Evolutionary conservation across 2,329 filamentous ascomycete species (phyloP), one percentile per base, ranked within the genome.

Genomic region (Ophiostoma tasmaniense): DNA sequence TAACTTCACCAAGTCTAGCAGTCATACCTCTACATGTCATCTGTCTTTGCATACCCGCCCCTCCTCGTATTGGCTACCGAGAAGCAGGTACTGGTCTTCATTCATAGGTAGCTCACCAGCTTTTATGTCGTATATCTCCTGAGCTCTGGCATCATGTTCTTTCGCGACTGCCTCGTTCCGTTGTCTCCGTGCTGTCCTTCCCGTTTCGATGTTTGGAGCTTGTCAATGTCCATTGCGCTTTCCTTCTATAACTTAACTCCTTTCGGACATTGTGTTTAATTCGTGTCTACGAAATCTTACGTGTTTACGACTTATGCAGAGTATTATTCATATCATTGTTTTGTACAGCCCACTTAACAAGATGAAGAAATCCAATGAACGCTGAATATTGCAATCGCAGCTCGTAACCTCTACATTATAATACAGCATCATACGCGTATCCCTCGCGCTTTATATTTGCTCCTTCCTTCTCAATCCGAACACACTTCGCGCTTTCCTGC

Each of bases 101-200:
- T 28, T 14, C 20, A 35, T 13, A 30, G 14, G 59, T 62, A 37
- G 13, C 4, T 4, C 6, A 30, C 59, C 2, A 20, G 22, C 28
- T 28, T 61, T 62, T 11, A 20, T 22, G 61, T 37, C 30, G 28
- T 55, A 55, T 55, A n/a, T 55, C n/a, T n/a, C n/a, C n/a, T n/a
- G n/a, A n/a, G 20, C 22, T 55, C 22, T 22, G 25, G 25, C 55
- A 45, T 64, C 35, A 64, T n/a, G 37, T 25, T 64, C 39, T 66
- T 28, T 64, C 64, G 67, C 65, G 62, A 62, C 65, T 66, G 62
- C 20, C 64, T 66, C 45, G 67, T 68, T 66, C 67, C 67, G 67
- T 64, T n/a, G 62, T 66, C 67, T 66, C 67, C 64, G 67, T 28
- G 22, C 25, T 6, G n/a, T 10, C 13, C 52, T 22, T 59, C 28